Percentiles rank a stretch among this genome's conserved stretches.
Conservation (phyloP, 805 yeast genomes). For the Nematodospora valgi region DNA sequence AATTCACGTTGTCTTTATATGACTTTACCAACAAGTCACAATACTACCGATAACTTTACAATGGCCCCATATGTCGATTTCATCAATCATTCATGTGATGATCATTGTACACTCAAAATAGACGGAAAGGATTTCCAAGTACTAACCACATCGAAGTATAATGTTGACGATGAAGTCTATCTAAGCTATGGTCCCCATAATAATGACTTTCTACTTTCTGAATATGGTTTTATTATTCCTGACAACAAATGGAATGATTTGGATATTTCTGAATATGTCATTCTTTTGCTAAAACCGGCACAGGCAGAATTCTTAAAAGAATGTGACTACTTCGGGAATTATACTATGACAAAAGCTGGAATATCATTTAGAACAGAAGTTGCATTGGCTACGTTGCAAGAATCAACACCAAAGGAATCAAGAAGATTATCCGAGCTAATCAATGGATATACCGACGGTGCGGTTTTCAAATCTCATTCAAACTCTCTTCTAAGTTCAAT, state of each 20-base stretch:
- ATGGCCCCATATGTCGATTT: conserved; percentile 91
- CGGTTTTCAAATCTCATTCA: conserved; percentile 29
- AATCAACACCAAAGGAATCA: conserved; percentile 24
- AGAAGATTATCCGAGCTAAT: conserved; percentile 34
- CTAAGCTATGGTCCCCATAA: conserved; percentile 88
- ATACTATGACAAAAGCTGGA: conserved; percentile 51
- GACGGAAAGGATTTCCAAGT: conserved; percentile 53
- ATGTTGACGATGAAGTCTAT: conserved; percentile 52
- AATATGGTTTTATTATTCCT: conserved; percentile 74
- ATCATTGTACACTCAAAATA: conserved; percentile 51
- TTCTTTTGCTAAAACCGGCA: conserved; percentile 25
- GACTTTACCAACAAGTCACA: conserved; percentile 54
- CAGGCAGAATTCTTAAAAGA: conserved; percentile 47
- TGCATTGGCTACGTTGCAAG: conserved; percentile 61
- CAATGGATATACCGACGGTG: conserved; percentile 50
- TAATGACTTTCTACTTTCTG: conserved; percentile 76
- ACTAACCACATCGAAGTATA: conserved; percentile 24
- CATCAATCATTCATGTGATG: conserved; percentile 64
- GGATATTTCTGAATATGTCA: conserved; percentile 53
- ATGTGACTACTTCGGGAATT: conserved; percentile 66
- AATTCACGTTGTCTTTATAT: conserved; percentile 89
- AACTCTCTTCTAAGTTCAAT: conserved; percentile 29
- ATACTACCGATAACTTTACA: conserved; percentile 66
- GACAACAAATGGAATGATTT: conserved; percentile 66
- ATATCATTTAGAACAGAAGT: conserved; percentile 73